Conservation (phyloP, 352 stramenopile species). For the Globisporangium abappressorium region DNA sequence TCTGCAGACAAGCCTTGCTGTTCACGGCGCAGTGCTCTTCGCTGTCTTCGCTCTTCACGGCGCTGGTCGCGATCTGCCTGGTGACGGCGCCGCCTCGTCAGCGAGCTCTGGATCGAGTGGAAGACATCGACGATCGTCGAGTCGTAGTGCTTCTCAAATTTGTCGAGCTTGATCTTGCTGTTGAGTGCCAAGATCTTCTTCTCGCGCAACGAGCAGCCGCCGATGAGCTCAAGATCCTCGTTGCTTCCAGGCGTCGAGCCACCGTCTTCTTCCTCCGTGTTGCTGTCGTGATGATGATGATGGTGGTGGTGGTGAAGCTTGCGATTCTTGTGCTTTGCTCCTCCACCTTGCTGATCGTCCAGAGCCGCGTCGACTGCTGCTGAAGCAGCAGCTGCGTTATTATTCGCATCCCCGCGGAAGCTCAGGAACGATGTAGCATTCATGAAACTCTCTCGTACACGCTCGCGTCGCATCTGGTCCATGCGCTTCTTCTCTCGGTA, state of each 20-base stretch:
- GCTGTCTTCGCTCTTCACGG: not conserved
- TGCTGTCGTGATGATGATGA: not conserved
- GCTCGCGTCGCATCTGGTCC: conserved; percentile 28
- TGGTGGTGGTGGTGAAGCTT: not conserved
- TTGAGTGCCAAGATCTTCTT: conserved; percentile 57
- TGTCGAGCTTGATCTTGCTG: conserved; percentile 44
- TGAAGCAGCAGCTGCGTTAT: not conserved
- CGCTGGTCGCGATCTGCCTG: conserved; percentile 4
- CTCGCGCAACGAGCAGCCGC: conserved; percentile 43
- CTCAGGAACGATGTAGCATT: conserved; percentile 19
- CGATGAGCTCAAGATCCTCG: not conserved
- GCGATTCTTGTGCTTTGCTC: not conserved
- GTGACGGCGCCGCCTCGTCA: conserved; percentile 21
- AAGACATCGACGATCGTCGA: conserved; percentile 61
- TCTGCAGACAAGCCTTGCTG: not conserved
- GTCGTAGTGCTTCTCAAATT: conserved; percentile 62
- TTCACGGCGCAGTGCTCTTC: not conserved
- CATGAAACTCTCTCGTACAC: conserved; percentile 31
- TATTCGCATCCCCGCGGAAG: conserved; percentile 1
- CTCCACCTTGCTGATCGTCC: not conserved
- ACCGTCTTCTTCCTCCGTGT: conserved; percentile 13
- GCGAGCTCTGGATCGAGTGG: conserved; percentile 36
- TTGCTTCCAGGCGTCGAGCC: not conserved
- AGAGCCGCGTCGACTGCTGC: not conserved
- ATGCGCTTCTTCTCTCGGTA: conserved; percentile 51